phyloP scores from a whole-genome alignment of 352 stramenopile genomes.

The Globisporangium solare region DNA sequence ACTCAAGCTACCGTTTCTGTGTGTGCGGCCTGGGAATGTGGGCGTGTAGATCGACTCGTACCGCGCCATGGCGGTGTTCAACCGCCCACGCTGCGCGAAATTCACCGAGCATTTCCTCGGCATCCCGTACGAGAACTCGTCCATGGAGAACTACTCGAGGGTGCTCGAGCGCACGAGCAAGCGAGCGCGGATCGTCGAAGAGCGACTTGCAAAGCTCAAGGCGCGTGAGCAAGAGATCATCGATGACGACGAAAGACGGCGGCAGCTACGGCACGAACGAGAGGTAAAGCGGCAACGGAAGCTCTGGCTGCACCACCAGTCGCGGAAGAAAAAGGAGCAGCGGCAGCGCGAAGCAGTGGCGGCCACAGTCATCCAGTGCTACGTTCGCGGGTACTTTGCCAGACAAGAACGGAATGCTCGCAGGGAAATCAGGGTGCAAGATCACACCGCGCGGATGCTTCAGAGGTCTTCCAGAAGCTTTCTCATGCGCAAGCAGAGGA shows the following conservation, averaged over 20 bases:
- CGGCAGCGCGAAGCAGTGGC: slow-evolving; percentile 31
- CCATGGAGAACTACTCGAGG: slow-evolving; percentile 65
- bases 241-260: slow-evolving; percentile 33
- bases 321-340: slow-evolving; percentile 40
- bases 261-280: slow-evolving; percentile 30
- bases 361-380: slow-evolving; percentile 36
- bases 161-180: slow-evolving; percentile 52
- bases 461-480: slow-evolving; percentile 32
- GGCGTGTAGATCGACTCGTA: slow-evolving; percentile 75
- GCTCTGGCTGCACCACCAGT: slow-evolving; percentile 45
- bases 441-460: slow-evolving; percentile 28
- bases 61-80: slow-evolving; percentile 49
- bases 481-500: slow-evolving; percentile 18
- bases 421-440: slow-evolving; percentile 10
- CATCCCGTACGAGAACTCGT: slow-evolving; percentile 57
- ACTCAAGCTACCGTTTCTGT: slow-evolving; percentile 44
- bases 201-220: slow-evolving; percentile 46
- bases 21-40: slow-evolving; percentile 62
- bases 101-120: slow-evolving; percentile 74
- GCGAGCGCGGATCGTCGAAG: slow-evolving; percentile 32
- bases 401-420: slow-evolving; percentile 9
- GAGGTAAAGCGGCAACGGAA: slow-evolving; percentile 38
- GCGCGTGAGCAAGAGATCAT: slow-evolving; percentile 37
- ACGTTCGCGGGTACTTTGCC: slow-evolving; percentile 31
- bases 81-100: slow-evolving; percentile 45